Conservation (phyloP, 148 eudicot species). For the Limonium bicolor region DNA sequence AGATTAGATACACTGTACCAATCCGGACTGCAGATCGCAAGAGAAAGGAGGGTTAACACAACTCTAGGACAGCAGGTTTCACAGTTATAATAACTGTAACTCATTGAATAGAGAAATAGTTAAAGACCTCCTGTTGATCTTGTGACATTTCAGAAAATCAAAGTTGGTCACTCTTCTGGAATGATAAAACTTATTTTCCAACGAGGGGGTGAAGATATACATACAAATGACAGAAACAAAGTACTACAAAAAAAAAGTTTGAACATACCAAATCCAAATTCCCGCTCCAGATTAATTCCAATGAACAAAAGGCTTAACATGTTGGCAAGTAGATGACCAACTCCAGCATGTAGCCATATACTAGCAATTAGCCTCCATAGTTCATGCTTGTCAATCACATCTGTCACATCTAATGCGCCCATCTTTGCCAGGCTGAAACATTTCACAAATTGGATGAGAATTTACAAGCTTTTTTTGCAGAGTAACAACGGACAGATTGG, state of each 20-base stretch:
- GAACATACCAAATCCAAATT: slow-evolving; percentile 85
- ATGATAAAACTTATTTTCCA: neutral
- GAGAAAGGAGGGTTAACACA: neutral
- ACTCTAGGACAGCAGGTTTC: too few species aligned
- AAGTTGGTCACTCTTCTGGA: neutral
- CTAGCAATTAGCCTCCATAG: slow-evolving; percentile 56
- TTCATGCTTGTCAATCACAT: slow-evolving; percentile 36
- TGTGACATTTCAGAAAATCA: neutral
- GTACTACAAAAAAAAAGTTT: neutral
- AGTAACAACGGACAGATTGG: too few species aligned
- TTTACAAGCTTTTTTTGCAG: neutral
- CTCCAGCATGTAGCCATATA: slow-evolving; percentile 88
- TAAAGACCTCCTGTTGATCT: neutral
- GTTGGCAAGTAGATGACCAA: slow-evolving; percentile 60
- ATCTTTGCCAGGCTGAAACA: slow-evolving; percentile 37
- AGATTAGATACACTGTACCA: slow-evolving; percentile 45
- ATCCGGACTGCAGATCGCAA: slow-evolving; percentile 35
- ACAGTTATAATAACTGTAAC: too few species aligned
- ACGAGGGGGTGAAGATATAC: neutral
- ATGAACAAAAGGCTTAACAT: slow-evolving; percentile 67
- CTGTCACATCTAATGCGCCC: slow-evolving; percentile 55
- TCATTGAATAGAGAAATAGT: neutral
- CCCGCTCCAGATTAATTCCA: slow-evolving; percentile 77
- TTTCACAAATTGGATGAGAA: neutral
- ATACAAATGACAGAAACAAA: neutral